Conservation (phyloP, 2,329 filamentous ascomycete species). For the Botrytis paeoniae region DNA sequence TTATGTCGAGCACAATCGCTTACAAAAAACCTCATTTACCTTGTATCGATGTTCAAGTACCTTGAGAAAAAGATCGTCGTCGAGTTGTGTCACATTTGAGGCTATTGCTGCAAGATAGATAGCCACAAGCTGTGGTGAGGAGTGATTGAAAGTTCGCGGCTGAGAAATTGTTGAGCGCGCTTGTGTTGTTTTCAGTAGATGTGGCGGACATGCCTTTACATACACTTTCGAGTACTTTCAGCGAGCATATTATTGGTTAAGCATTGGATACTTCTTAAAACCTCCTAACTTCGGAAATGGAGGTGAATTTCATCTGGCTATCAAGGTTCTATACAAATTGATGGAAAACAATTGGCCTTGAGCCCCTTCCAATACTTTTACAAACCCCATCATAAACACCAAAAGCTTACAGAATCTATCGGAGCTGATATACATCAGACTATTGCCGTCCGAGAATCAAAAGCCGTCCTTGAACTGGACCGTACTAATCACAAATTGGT, state of each 20-base stretch:
- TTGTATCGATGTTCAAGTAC: neutral
- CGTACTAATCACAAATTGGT: neutral
- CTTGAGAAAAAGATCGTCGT: neutral
- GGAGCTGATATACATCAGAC: neutral
- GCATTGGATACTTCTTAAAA: too few species aligned
- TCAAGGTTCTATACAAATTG: neutral
- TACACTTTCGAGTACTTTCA: neutral
- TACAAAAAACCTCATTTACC: neutral
- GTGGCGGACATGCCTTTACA: neutral
- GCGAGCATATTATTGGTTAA: neutral
- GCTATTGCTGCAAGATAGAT: neutral
- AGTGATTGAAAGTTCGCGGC: neutral
- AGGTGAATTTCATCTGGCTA: neutral
- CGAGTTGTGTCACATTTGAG: neutral
- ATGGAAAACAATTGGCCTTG: neutral
- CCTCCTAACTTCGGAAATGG: neutral
- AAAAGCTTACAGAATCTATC: neutral
- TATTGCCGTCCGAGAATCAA: neutral
- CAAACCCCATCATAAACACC: neutral
- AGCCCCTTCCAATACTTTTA: neutral
- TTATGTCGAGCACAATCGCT: neutral
- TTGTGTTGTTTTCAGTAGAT: neutral
- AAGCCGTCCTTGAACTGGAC: too few species aligned
- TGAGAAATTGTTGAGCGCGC: neutral
- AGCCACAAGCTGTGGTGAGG: neutral